Evolutionary conservation across 164 flowering plant species (phyloP), one percentile per base, ranked within the genome.

Genomic region (Macadamia integrifolia): DNA sequence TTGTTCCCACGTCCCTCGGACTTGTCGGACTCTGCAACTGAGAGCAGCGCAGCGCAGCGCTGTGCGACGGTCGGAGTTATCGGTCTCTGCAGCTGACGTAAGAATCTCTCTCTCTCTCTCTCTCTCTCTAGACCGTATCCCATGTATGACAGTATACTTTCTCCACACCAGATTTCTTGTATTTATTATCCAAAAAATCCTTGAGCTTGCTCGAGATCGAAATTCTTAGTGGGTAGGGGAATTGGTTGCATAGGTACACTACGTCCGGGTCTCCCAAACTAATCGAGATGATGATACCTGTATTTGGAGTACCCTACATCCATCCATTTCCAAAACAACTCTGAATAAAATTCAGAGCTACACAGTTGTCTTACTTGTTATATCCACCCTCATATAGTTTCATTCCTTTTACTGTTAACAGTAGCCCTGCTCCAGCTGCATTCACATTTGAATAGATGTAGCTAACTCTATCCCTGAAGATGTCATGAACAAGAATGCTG

Each of bases 391-490:
- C 95, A 1, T 96, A 83, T 31, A 90, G 89, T 75, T 90, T 92
- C 65, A 74, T 46, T 12, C 74, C 70, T 0, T 87, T 85, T 71
- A 90, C 82, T 6, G 96, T 82, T 40, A 92, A 80, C 59, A 88
- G 63, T 31, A 92, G 67, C 35, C 93, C 92, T 6, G 98, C 94
- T 71, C 98, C 98, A 29, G 98, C 98, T 68, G 91, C 80, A 82
- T 92, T 92, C 18, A 92, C 98, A 78, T 93, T 85, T 15, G 95
- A 95, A 75, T 93, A 90, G 44, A 88, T 60, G 73, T 93, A 89
- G 80, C 98, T 87, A 23, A 85, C 92, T 81, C 86, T 83, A 55
- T 90, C 94, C 2, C 93, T 68, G 35, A 95, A 92, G 93, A 76
- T 1, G 91, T 76, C 95, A 90, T 84, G 67, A 88, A 90, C 80